A percentile compares a stretch with the other conserved stretches of the same genome.
These are phyloP conservation scores for Blumeria hordei DNA, from an alignment of 2,329 filamentous ascomycete species.

Conservation along the genomic window DNA sequence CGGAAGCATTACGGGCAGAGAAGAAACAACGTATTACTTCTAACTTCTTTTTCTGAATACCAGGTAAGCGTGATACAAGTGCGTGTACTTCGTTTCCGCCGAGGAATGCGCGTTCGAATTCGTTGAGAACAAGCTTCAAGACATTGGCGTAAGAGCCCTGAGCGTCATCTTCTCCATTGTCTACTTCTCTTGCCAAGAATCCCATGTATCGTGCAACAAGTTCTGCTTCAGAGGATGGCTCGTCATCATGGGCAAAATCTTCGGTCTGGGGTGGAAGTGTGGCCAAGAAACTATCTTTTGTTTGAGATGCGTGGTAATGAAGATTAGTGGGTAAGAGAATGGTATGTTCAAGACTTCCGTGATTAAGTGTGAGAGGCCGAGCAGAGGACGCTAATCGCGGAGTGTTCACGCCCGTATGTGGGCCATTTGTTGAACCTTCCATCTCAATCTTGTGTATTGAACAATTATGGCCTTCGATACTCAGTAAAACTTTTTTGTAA, in stretches of 20 bases:
- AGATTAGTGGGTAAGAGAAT: constrained; percentile 87
- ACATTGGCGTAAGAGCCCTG: constrained; percentile 82
- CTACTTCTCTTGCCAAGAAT: constrained; percentile 68
- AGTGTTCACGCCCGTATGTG: constrained; percentile 90
- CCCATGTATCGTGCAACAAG: constrained; percentile 84
- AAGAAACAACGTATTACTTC: constrained; percentile 82
- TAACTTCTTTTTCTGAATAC: constrained; percentile 82
- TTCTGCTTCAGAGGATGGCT: constrained; percentile 88
- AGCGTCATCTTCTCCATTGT: constrained; percentile 73
- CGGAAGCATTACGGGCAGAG: constrained; percentile 58
- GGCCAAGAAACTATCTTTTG: constrained; percentile 73
- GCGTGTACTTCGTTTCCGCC: constrained; percentile 92
- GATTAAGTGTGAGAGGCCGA: constrained; percentile 69
- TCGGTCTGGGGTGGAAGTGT: constrained; percentile 80
- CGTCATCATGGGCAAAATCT: constrained; percentile 91
- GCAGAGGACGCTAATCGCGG: constrained; percentile 83
- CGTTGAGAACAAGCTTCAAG: constrained; percentile 73
- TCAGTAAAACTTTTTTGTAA: constrained; percentile 2
- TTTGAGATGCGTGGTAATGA: constrained; percentile 85
- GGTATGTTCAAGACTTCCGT: constrained; percentile 88
- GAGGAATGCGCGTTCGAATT: constrained; percentile 90
- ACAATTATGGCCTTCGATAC: too few species aligned
- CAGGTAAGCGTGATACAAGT: constrained; percentile 60
- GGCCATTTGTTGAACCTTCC: constrained; percentile 65
- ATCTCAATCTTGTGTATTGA: constrained; percentile 25